phyloP scores from a whole-genome alignment of 176 grass and related monocot species.

The Aechmea fasciata region DNA sequence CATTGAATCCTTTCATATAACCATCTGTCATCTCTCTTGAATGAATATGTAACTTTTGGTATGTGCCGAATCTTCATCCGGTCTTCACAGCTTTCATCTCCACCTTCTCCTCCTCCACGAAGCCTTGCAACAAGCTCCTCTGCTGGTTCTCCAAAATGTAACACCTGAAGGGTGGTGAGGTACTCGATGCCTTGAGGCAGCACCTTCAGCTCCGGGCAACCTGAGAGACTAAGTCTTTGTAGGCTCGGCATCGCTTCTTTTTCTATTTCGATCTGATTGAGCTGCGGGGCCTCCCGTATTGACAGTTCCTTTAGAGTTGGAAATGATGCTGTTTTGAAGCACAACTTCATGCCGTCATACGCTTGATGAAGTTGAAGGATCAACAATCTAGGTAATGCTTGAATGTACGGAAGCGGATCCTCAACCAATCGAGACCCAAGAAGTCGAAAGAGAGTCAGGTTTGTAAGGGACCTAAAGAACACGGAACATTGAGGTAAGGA shows the following conservation, averaged over 20 bases:
- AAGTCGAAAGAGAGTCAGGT: not conserved
- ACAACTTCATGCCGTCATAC: constrained; percentile 22
- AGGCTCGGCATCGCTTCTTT: constrained; percentile 4
- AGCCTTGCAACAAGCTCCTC: constrained; percentile 8
- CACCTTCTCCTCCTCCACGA: not conserved
- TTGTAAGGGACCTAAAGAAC: not conserved
- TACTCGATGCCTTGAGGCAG: constrained; percentile 14
- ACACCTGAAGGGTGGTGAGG: not conserved
- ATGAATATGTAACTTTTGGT: too few relatives aligned
- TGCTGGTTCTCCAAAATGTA: not conserved
- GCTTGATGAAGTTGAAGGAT: not conserved
- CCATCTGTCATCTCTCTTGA: too few relatives aligned
- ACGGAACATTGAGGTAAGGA: not conserved
- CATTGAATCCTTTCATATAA: not conserved
- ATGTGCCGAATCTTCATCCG: not conserved
- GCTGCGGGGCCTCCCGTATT: not conserved
- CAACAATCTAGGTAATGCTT: constrained; percentile 3
- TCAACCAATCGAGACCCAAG: constrained; percentile 11
- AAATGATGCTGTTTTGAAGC: constrained; percentile 13
- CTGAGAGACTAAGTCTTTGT: not conserved
- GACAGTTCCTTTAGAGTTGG: constrained; percentile 9
- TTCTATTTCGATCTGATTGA: not conserved
- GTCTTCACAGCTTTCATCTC: not conserved
- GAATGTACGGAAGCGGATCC: constrained; percentile 15
- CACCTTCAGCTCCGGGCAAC: not conserved